Percentiles rank a stretch among this genome's conserved stretches.
These are phyloP conservation scores for Claviceps capensis DNA, from an alignment of 2,329 filamentous ascomycete species.

Conservation along the genomic window DNA sequence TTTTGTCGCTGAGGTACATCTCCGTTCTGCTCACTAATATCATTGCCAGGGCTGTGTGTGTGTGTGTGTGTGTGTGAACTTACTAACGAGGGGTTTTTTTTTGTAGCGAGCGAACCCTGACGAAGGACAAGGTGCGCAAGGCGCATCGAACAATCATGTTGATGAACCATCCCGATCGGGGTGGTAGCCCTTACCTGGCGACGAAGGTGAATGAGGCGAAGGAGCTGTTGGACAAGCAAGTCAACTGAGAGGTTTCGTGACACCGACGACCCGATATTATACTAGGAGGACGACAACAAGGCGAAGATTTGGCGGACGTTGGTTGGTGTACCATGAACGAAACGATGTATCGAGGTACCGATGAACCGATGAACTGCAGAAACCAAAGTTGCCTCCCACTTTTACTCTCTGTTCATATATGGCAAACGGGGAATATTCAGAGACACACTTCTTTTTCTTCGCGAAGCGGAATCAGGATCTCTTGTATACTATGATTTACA, in stretches of 20 bases:
- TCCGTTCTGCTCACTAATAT: too few species aligned
- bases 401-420: neutral
- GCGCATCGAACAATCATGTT: conserved; percentile 94
- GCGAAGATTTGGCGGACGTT: too few species aligned
- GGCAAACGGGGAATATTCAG: neutral
- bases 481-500: conserved; percentile 27
- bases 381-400: neutral
- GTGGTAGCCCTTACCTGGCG: conserved; percentile 88
- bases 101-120: conserved; percentile 66
- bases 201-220: conserved; percentile 99
- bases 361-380: too few species aligned
- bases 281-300: neutral
- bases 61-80: neutral
- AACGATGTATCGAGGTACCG: too few species aligned
- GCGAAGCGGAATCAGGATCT: neutral
- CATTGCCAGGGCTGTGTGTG: too few species aligned
- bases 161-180: conserved; percentile 93
- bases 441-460: neutral
- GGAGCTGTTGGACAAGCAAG: conserved; percentile 72
- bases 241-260: conserved; percentile 9
- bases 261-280: neutral
- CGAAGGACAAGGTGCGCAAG: conserved; percentile 89
- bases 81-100: neutral
- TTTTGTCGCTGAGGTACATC: conserved; percentile 73
- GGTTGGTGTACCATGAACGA: too few species aligned